A percentile compares a stretch with the other conserved stretches of the same genome.
Conservation (phyloP, 768 basidiomycete genomes). For the Baorangia bicolor region DNA sequence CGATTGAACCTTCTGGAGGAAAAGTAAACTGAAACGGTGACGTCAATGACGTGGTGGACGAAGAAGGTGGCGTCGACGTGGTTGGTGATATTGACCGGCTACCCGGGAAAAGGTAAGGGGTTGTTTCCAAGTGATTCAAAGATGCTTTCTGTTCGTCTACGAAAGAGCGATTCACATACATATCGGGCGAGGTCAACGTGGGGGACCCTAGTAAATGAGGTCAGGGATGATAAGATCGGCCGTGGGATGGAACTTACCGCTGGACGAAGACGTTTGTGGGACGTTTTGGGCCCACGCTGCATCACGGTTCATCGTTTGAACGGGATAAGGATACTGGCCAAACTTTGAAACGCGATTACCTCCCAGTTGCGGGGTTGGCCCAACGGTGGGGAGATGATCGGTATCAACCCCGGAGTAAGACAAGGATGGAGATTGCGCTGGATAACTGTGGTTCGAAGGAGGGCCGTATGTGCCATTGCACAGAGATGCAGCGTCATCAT, state of each 20-base stretch:
- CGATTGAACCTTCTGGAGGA: conserved; percentile 46
- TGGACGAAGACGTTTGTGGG: conserved; percentile 33
- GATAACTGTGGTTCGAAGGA: conserved; percentile 38
- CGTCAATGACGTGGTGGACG: conserved; percentile 60
- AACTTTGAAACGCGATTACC: conserved; percentile 52
- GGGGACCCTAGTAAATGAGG: conserved; percentile 56
- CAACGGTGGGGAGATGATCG: conserved; percentile 29
- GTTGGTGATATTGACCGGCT: conserved; percentile 75
- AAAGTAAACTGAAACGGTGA: conserved; percentile 69
- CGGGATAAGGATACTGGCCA: conserved; percentile 45
- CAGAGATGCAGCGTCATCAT: conserved; percentile 45
- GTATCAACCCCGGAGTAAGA: conserved; percentile 35
- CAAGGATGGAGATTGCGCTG: conserved; percentile 49
- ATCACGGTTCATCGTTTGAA: conserved; percentile 36
- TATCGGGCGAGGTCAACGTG: conserved; percentile 44
- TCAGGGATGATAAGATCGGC: conserved; percentile 32
- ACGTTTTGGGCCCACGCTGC: conserved; percentile 28
- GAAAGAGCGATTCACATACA: conserved; percentile 47
- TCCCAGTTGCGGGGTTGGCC: conserved; percentile 32
- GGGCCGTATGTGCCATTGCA: conserved; percentile 46
- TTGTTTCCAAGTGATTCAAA: conserved; percentile 49
- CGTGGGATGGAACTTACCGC: conserved; percentile 28
- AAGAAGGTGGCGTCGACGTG: conserved; percentile 58
- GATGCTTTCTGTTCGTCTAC: conserved; percentile 58
- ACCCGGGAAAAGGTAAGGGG: conserved; percentile 58